These are phyloP conservation scores for Hanseniaspora nectarophila DNA, from an alignment of 805 yeast genomes.

Conservation along the genomic window DNA sequence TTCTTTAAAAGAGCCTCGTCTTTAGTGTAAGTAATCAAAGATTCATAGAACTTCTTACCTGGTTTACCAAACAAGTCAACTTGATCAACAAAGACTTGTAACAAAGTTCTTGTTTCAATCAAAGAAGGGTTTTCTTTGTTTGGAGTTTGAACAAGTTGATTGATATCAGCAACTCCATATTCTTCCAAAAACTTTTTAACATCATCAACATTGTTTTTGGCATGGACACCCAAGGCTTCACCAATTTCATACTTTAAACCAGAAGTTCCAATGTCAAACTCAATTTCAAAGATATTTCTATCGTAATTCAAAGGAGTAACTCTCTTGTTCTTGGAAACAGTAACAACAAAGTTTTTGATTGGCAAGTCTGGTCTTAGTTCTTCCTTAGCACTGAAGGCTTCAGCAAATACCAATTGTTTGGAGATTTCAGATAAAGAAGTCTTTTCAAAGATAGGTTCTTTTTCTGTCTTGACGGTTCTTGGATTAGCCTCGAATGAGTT, in stretches of 20 bases:
- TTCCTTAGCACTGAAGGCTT: constrained; percentile 51
- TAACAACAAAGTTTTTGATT: constrained; percentile 69
- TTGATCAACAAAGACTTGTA: constrained; percentile 68
- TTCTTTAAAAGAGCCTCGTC: constrained; percentile 54
- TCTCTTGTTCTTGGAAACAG: constrained; percentile 82
- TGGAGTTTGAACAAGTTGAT: constrained; percentile 58
- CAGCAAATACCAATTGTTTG: constrained; percentile 65
- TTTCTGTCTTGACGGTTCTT: constrained; percentile 49
- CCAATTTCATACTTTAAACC: constrained; percentile 88
- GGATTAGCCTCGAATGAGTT: constrained; percentile 41
- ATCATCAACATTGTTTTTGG: constrained; percentile 56
- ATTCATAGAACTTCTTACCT: constrained; percentile 85
- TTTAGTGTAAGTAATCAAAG: constrained; percentile 59
- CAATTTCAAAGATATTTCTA: constrained; percentile 92
- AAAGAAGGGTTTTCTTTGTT: constrained; percentile 48
- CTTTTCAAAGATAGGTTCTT: constrained; percentile 28
- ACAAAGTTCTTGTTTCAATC: constrained; percentile 64
- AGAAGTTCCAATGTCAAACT: constrained; percentile 81
- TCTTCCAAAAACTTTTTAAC: constrained; percentile 58
- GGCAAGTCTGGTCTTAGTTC: constrained; percentile 83
- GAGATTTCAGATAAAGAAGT: constrained; percentile 42
- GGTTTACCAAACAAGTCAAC: constrained; percentile 90
- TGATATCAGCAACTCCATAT: constrained; percentile 55
- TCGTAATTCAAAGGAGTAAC: constrained; percentile 82
- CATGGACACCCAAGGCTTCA: constrained; percentile 93